phyloP scores from a whole-genome alignment of 768 basidiomycete genomes.

The Russula foetens region DNA sequence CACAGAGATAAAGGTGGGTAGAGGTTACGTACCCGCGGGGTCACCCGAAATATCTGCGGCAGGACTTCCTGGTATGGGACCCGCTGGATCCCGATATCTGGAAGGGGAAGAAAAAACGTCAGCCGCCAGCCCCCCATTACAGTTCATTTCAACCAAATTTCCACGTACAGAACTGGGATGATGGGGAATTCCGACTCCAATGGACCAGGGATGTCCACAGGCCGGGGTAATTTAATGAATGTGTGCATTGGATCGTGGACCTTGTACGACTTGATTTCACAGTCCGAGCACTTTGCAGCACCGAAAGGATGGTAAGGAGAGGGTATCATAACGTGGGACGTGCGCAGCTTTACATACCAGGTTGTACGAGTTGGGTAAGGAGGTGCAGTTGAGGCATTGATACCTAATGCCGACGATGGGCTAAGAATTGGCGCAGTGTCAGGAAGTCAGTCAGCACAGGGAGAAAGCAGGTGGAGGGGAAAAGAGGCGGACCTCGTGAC shows the following conservation, averaged over 20 bases:
- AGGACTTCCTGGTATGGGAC: constrained; percentile 33
- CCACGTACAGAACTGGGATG: constrained; percentile 57
- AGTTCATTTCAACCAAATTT: not conserved
- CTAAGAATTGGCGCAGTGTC: constrained; percentile 29
- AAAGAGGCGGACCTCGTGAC: constrained; percentile 10
- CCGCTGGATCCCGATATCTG: constrained; percentile 61
- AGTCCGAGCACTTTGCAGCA: constrained; percentile 57
- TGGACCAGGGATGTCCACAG: constrained; percentile 47
- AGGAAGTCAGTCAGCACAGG: not conserved
- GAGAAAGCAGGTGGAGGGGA: not conserved
- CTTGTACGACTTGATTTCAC: constrained; percentile 70
- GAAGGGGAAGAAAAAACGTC: not conserved
- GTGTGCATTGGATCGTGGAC: constrained; percentile 79
- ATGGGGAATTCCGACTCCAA: constrained; percentile 49
- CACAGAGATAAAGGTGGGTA: not conserved
- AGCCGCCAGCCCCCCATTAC: not conserved
- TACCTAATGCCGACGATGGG: constrained; percentile 71
- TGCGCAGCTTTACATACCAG: constrained; percentile 42
- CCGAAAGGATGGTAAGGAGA: not conserved
- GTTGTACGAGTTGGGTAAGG: constrained; percentile 59
- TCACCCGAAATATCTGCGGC: constrained; percentile 32
- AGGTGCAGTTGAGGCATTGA: constrained; percentile 88
- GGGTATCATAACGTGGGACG: not conserved
- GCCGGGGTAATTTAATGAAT: constrained; percentile 82
- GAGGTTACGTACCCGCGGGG: constrained; percentile 44